phyloP scores from a whole-genome alignment of 2,329 filamentous ascomycete species.

The Cytospora piceicola region DNA sequence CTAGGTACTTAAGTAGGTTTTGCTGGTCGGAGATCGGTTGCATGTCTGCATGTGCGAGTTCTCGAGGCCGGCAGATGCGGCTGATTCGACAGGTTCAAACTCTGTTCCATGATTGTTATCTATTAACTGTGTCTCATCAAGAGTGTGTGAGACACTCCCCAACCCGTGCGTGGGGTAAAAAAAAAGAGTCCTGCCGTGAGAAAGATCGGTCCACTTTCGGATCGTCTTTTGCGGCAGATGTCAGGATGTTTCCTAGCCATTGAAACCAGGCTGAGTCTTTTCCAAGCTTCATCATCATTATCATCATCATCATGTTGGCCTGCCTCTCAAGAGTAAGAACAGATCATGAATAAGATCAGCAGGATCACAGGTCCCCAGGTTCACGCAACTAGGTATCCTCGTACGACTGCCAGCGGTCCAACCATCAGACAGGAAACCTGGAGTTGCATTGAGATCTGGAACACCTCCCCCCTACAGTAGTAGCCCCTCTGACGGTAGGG shows the following conservation, averaged over 20 bases:
- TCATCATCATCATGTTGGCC: background rate
- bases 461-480: constrained; percentile 10
- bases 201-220: constrained; percentile 17
- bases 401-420: background rate
- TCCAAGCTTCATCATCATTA: background rate
- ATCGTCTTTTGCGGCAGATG: constrained; percentile 22
- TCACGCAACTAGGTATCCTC: background rate
- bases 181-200: constrained; percentile 8
- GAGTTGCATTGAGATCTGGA: constrained; percentile 25
- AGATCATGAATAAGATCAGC: no score
- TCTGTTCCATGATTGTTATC: background rate
- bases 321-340: background rate
- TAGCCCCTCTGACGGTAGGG: no score
- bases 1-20: no score
- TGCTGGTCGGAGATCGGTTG: constrained; percentile 5
- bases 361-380: no score
- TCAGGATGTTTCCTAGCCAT: constrained; percentile 12
- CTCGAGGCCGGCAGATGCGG: constrained; percentile 25
- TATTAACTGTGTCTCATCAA: no score
- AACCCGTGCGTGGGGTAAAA: constrained; percentile 24
- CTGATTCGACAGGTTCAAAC: constrained; percentile 15
- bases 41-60: constrained; percentile 29
- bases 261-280: constrained; percentile 7
- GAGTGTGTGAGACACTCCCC: constrained; percentile 12
- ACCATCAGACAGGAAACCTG: constrained; percentile 10